Percentiles rank a stretch among this genome's conserved stretches.
Evolutionary conservation across 306 rosid genomes (phyloP).

Genomic region (Mimosa bimucronata): DNA sequence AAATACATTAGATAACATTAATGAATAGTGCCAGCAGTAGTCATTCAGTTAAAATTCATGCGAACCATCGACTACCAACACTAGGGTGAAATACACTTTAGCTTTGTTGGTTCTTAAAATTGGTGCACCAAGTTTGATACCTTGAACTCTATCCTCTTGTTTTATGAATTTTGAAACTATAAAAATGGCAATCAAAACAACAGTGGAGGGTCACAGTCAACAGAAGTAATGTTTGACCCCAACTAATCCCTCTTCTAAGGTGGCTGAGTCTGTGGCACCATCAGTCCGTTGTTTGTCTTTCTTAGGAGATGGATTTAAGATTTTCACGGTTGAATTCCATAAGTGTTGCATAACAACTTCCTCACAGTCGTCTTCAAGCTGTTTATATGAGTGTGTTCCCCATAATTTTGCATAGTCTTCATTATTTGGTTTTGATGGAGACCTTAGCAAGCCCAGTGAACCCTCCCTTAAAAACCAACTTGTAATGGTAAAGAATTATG

Average conservation of each 20-base stretch:
- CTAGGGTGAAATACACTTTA: background rate
- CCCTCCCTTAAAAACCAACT: background rate
- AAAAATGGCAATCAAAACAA: background rate
- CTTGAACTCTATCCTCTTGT: background rate
- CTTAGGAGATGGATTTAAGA: background rate
- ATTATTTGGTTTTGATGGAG: constrained; percentile 1
- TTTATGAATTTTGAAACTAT: background rate
- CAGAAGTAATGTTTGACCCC: background rate
- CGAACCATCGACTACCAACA: background rate
- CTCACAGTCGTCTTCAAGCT: background rate
- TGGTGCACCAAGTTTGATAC: background rate
- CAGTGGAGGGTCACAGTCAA: background rate
- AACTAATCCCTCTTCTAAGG: background rate
- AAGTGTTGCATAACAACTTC: background rate
- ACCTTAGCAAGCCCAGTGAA: background rate
- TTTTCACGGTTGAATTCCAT: background rate
- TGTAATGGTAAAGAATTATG: background rate
- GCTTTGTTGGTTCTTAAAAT: background rate
- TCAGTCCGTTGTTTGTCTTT: background rate
- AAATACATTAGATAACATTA: background rate
- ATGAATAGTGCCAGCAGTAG: background rate
- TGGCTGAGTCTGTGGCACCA: background rate
- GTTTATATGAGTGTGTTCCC: background rate
- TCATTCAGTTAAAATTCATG: background rate
- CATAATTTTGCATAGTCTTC: background rate